Evolutionary conservation across 129 eudicot genomes (phyloP), one percentile per base, ranked within the genome.

Genomic region (Rutidosis leptorrhynchoides): DNA sequence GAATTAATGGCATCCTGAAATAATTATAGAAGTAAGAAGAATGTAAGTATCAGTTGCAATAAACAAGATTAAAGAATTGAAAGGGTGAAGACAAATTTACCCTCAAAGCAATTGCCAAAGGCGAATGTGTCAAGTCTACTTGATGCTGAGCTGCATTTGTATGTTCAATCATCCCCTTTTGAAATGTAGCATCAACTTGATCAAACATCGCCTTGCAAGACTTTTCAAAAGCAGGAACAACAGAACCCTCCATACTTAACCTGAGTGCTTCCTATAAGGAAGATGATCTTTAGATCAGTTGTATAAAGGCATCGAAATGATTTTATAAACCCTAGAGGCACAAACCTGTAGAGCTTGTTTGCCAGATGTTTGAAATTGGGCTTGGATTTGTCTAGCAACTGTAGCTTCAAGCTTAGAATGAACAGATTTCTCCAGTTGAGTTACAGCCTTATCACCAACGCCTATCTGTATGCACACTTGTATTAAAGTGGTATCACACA

Each of bases 361-460:
- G 77, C 95, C 99, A 65, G 97, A 89, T 29, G 97, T 89, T 75
- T 89, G 97, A 70, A 94, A 94, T 66, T 94, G 99, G 1, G 85
- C 74, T 81, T 84, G 95, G 58, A 94, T 86, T 64, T 89, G 97
- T 72, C 95, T 84, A 10, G 93, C 84, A 80, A 94, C 84, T 27
- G 80, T 82, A 58, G 93, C 84, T 80, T 94, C 99, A 64, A 94
- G 86, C 76, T 83, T 94, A 37, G 93, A 84, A 59, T 77, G 82
- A 33, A 94, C 83, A 1, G 97, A 84, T 73, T 85, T 94, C 60
- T 94, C 99, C 62, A 94, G 74, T 66, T 86, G 99, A 74, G 83
- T 86, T 30, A 86, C 86, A 19, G 96, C 81, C 83, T 94, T 94
- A 35, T 94, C 99, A 56, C 86, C 92, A 7, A 94, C 82, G 26